Evolutionary conservation across 2,329 filamentous ascomycete species (phyloP).

Genomic region (Sclerotinia minor): DNA sequence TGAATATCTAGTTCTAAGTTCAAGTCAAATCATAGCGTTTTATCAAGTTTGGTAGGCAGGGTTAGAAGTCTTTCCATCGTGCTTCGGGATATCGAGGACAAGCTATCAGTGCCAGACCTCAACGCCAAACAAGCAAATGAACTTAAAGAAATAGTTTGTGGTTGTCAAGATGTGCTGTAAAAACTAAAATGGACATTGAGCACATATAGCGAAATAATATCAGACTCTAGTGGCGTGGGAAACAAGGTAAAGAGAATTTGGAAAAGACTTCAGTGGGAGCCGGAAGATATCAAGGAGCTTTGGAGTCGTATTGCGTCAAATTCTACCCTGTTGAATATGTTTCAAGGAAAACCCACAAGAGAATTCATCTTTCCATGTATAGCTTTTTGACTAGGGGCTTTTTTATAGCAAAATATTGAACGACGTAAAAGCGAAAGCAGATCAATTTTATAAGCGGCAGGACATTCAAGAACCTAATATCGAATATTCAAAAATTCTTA

Average conservation of each 20-base stretch:
- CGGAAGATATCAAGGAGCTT: conserved; percentile 32
- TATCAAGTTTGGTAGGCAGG: neutral
- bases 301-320: conserved; percentile 34
- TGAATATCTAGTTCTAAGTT: conserved; percentile 9
- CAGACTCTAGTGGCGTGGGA: conserved; percentile 18
- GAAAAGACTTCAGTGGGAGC: conserved; percentile 37
- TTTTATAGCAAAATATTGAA: neutral
- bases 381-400: neutral
- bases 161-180: conserved; percentile 30
- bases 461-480: neutral
- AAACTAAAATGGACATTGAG: conserved; percentile 24
- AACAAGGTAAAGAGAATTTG: conserved; percentile 32
- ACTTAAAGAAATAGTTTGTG: conserved; percentile 29
- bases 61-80: conserved; percentile 26
- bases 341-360: neutral
- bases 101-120: conserved; percentile 30
- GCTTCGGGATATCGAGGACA: conserved; percentile 30
- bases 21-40: neutral
- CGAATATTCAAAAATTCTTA: conserved; percentile 33
- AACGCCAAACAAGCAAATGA: conserved; percentile 30
- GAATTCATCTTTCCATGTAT: neutral
- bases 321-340: conserved; percentile 33
- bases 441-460: conserved; percentile 14
- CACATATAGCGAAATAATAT: conserved; percentile 24
- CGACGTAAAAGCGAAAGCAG: neutral